phyloP scores from a whole-genome alignment of 2,329 filamentous ascomycete genomes.

The Apiospora saccharicola region DNA sequence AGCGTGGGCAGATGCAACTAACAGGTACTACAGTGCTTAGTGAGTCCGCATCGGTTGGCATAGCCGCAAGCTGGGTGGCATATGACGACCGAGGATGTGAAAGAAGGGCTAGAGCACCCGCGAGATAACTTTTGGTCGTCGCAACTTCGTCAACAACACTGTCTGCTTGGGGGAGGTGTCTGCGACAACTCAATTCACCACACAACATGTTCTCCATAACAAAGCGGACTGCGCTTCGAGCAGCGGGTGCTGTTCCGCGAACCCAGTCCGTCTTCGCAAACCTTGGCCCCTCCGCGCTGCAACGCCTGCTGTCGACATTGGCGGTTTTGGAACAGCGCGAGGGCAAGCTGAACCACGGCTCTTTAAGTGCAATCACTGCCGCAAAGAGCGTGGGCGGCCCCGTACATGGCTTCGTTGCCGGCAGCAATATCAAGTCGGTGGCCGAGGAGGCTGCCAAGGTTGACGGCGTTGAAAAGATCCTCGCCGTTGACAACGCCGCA shows the following conservation, averaged over 20 bases:
- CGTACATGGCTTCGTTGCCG: slow-evolving; percentile 88
- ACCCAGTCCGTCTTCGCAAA: slow-evolving; percentile 40
- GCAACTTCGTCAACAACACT: slow-evolving; percentile 11
- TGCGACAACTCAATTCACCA: slow-evolving; percentile 17
- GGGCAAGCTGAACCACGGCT: slow-evolving; percentile 83
- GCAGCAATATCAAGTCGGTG: slow-evolving; percentile 75
- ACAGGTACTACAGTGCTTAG: background rate
- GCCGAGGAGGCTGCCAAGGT: slow-evolving; percentile 89
- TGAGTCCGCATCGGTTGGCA: background rate
- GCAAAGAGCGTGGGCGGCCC: slow-evolving; percentile 86
- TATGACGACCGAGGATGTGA: slow-evolving; percentile 21
- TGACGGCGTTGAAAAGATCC: slow-evolving; percentile 88
- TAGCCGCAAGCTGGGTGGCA: slow-evolving; percentile 12
- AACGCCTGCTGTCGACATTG: slow-evolving; percentile 82
- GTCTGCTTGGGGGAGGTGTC: slow-evolving; percentile 3
- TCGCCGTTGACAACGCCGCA: slow-evolving; percentile 84
- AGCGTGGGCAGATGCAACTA: background rate
- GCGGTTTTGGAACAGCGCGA: slow-evolving; percentile 93
- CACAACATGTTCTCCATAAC: slow-evolving; percentile 40
- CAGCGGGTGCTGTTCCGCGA: slow-evolving; percentile 35
- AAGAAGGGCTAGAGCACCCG: slow-evolving; percentile 1
- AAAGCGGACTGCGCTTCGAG: slow-evolving; percentile 37
- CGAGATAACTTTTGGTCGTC: slow-evolving; percentile 9
- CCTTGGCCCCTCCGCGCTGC: slow-evolving; percentile 61
- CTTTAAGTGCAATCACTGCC: slow-evolving; percentile 84